Base-by-base conservation (phyloP, 495 filamentous ascomycete species). In the Letharia lupina region DNA sequence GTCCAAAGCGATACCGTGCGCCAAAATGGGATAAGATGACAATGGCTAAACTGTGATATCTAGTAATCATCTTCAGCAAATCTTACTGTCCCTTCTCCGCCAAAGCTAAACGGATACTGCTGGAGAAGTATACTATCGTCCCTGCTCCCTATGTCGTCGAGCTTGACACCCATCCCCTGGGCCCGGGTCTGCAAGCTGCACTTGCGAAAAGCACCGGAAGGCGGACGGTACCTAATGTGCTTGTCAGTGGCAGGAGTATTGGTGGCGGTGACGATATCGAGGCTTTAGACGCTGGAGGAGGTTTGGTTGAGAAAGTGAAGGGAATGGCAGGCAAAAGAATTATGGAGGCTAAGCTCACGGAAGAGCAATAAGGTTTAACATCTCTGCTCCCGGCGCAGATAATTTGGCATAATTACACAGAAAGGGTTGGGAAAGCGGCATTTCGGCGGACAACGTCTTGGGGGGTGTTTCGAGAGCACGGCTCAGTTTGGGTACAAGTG, bases 21-120 rank as follows among this genome's bases (percentile, higher is more conserved):
- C 50, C 28, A 18, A 31, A 15, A 54, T 10, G 11, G 3, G 50
- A 33, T 7, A 15, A 54, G 4, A 13, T 33, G 0, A 13, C 11
- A 54, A 12, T 48, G 44, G 48, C 66, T 76, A 75, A 71, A 70
- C 40, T 37, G 12, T 28, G 63, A 64, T 28, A 56, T 58, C 41
- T 71, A 92, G 89, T 97, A 60, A 90, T 97, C 71, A 90, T 98
- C 62, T 97, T 98, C 79, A 96, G 91, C 63, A 98, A 98, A 76
- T 85, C 89, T 2, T 96, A 91, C 76, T 98, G 94, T 76, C 91
- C 89, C 0, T 86, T 84, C 78, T 96, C 92, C 56, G 83, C 82
- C 67, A 84, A 82, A 68, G 94, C 93, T 18, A 98, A 98, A 75
- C 75, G 76, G 12, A 85, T 98, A 66, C 84, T 98, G 39, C 80